Evolutionary conservation across 257 asterid genomes (phyloP), one percentile per base, ranked within the genome.

Genomic region (Nicotiana otophora): DNA sequence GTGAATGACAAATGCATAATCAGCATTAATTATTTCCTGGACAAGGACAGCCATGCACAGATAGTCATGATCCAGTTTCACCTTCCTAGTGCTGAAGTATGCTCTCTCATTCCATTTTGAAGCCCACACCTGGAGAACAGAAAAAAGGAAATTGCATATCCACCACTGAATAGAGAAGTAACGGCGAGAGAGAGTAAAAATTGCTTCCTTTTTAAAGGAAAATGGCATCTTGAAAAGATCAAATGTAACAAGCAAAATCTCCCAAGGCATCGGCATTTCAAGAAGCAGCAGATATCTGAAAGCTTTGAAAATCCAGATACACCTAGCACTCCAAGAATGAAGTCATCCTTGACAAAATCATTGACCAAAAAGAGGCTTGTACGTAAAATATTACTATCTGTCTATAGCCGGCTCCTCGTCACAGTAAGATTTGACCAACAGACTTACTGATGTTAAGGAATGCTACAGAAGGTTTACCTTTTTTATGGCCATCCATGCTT

Each of bases 51-150:
- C 99, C 99, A 96, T 96, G 91, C 97, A 93, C 84, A 96, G 98
- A 88, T 83, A 91, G 85, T 92, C 95, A 69, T 96, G 99, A 85
- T 96, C 94, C 81, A 96, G 93, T 83, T 94, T 94, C 88, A 92
- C 99, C 90, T 93, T 96, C 87, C 95, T 91, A 68, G 98, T 93
- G 93, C 99, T 96, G 87, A 93, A 92, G 86, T 92, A 96, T 87
- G 99, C 99, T 88, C 99, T 91, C 89, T 96, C 99, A 51, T 96
- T 96, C 99, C 99, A 96, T 84, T 96, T 96, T 67, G 99, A 96
- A 83, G 98, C 98, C 99, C 99, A 96, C 33, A 96, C 99, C 99
- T 96, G 60, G 63, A n/a, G 84, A 82, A 74, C 30, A 82, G 36
- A 58, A 48, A 85, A 28, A 63, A 72, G 23, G n/a, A 57, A 39